These are phyloP conservation scores for Leptographium wingfieldii DNA, from an alignment of 2,329 filamentous ascomycete species.

Conservation along the genomic window DNA sequence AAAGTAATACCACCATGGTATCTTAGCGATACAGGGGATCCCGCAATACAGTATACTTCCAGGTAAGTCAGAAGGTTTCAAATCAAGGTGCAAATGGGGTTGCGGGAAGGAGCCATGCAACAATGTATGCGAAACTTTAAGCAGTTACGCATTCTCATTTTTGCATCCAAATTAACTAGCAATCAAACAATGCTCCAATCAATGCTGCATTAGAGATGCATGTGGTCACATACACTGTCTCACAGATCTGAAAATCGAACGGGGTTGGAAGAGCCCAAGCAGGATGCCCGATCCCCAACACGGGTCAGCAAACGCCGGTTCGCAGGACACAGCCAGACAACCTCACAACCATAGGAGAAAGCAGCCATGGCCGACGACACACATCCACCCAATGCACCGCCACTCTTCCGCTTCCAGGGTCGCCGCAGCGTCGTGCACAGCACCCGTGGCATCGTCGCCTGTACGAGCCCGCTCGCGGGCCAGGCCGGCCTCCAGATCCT, in stretches of 20 bases:
- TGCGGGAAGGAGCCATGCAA: neutral
- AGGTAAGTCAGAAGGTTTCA: no score
- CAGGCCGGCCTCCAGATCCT: conserved; percentile 74
- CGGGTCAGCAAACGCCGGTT: neutral
- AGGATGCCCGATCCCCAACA: neutral
- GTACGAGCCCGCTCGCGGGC: conserved; percentile 75
- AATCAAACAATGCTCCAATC: neutral
- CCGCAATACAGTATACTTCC: no score
- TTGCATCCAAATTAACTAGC: neutral
- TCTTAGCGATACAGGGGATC: no score
- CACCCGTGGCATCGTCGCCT: conserved; percentile 78
- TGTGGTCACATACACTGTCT: neutral
- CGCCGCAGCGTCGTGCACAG: conserved; percentile 85
- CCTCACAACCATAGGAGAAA: neutral
- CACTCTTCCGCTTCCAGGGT: conserved; percentile 35
- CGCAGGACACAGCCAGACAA: neutral
- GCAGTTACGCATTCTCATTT: neutral
- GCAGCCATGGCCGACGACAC: conserved; percentile 2
- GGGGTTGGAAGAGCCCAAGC: neutral
- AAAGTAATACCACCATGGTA: no score
- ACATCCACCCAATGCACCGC: neutral
- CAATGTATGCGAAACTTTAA: neutral
- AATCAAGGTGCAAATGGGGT: neutral
- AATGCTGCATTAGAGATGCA: neutral
- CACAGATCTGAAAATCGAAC: neutral